A percentile compares a stretch with the other conserved stretches of the same genome.
Evolutionary conservation across 2,329 filamentous ascomycete genomes (phyloP).

Genomic region (Beauveria brongniartii): DNA sequence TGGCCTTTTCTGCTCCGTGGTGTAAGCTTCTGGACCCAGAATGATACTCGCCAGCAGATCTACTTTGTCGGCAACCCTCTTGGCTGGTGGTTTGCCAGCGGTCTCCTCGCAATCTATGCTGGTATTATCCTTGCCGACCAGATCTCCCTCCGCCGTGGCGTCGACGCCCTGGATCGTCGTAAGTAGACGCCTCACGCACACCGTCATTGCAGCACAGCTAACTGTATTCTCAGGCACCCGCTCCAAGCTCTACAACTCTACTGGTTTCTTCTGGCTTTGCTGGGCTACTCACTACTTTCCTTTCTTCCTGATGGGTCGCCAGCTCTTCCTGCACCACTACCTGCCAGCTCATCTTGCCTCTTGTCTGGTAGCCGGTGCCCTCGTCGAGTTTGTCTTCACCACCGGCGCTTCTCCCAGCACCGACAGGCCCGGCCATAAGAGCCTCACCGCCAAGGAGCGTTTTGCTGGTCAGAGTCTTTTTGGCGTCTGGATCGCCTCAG

Average conservation of each 20-base stretch:
- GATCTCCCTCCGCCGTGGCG: conserved; percentile 80
- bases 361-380: conserved; percentile 77
- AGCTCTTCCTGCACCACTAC: conserved; percentile 97
- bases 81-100: conserved; percentile 95
- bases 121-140: conserved; percentile 91
- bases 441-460: conserved; percentile 73
- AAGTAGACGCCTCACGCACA: conserved; percentile 37
- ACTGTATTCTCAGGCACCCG: conserved; percentile 59
- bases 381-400: conserved; percentile 95
- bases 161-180: conserved; percentile 91
- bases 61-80: conserved; percentile 97
- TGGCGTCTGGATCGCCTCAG: conserved; percentile 69
- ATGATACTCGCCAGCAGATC: conserved; percentile 89
- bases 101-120: conserved; percentile 83
- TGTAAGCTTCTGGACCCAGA: conserved; percentile 99
- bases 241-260: conserved; percentile 93
- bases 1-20: conserved; percentile 97
- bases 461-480: conserved; percentile 71
- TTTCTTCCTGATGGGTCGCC: conserved; percentile 96
- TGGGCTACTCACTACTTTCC: conserved; percentile 97
- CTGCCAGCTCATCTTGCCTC: conserved; percentile 90
- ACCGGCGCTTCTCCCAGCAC: conserved; percentile 54
- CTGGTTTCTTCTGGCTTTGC: conserved; percentile 96
- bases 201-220: background rate
- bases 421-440: conserved; percentile 43